phyloP scores from a whole-genome alignment of 441 rosid genomes.

The Breynia disticha region DNA sequence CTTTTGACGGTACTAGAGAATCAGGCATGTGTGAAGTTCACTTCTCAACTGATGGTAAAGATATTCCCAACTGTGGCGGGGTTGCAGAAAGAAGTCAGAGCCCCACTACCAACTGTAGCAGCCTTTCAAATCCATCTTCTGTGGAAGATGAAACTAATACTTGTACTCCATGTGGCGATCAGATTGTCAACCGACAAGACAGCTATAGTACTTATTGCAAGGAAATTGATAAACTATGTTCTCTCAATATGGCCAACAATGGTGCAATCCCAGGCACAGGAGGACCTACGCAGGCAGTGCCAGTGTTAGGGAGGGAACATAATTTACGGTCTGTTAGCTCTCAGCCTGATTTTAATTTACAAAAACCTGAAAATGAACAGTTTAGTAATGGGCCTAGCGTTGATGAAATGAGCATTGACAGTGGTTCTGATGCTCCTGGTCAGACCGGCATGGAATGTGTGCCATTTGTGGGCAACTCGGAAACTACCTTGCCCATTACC shows the following conservation, averaged over 20 bases:
- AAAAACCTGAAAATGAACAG: slow-evolving; percentile 28
- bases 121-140: slow-evolving; percentile 76
- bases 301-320: slow-evolving; percentile 29
- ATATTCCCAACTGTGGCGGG: slow-evolving; percentile 24
- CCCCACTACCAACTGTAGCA: slow-evolving; percentile 65
- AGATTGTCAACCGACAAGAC: slow-evolving; percentile 36
- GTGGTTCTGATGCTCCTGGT: slow-evolving; percentile 31
- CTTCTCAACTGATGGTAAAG: slow-evolving; percentile 40
- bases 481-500: slow-evolving; percentile 58
- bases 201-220: slow-evolving; percentile 29
- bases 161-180: slow-evolving; percentile 25
- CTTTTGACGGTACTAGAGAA: slow-evolving; percentile 37
- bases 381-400: slow-evolving; percentile 20
- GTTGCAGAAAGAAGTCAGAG: slow-evolving; percentile 70
- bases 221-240: slow-evolving; percentile 30
- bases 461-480: slow-evolving; percentile 31
- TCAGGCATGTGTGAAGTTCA: slow-evolving; percentile 40
- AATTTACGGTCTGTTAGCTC: slow-evolving; percentile 17
- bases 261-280: slow-evolving; percentile 16
- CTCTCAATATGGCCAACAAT: slow-evolving; percentile 25
- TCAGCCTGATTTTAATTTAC: slow-evolving; percentile 20
- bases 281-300: slow-evolving; percentile 22
- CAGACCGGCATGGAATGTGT: slow-evolving; percentile 33
- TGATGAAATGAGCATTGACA: slow-evolving; percentile 34
- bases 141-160: slow-evolving; percentile 82